Evolutionary conservation across 352 stramenopile species (phyloP), one percentile per base, ranked within the genome.

Genomic region (Globisporangium polare): DNA sequence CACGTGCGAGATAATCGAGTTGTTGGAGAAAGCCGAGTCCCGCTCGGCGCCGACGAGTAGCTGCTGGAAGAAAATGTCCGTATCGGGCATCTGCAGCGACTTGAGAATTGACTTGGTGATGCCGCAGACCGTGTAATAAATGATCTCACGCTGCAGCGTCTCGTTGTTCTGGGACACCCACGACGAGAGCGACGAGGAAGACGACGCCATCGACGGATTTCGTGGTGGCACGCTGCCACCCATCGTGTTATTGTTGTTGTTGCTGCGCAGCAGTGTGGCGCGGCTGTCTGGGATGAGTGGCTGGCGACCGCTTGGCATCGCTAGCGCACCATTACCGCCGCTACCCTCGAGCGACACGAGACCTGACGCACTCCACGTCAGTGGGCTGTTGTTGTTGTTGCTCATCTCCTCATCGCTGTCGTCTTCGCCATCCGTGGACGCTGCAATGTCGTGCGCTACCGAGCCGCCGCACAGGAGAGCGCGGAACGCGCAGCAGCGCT

Each of bases 61-160:
- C 68, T 84, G 72, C 39, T 74, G 66, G 26, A 57, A 66, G 27
- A 59, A 65, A 8, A 73, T 64, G 2, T 72, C 63, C 17, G 70
- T 58, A 24, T 73, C 47, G 20, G 61, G 62, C 10, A 72, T 62
- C 47, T 81, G 69, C 9, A 78, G 72, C 3, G 82, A 74, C 17
- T 77, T 77, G 45, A 87, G 71, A 43, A 91, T 88, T 43, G 79
- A 69, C 63, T 91, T 91, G 20, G 79, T 89, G 63, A 91, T 89
- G 26, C 82, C 82, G 70, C 78, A 88, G 3, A 91, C 79, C 2
- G 82, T 91, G 69, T 89, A 91, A 71, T 89, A 91, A 66, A 91
- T 89, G 73, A 91, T 89, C 59, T 91, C 82, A n/a, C 78, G 79
- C 53, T 89, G 79, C 35, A 91, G 69, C 10, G 79, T 89, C 68